Conservation (phyloP, 2,329 filamentous ascomycete species). For the Helotiales sp. region DNA sequence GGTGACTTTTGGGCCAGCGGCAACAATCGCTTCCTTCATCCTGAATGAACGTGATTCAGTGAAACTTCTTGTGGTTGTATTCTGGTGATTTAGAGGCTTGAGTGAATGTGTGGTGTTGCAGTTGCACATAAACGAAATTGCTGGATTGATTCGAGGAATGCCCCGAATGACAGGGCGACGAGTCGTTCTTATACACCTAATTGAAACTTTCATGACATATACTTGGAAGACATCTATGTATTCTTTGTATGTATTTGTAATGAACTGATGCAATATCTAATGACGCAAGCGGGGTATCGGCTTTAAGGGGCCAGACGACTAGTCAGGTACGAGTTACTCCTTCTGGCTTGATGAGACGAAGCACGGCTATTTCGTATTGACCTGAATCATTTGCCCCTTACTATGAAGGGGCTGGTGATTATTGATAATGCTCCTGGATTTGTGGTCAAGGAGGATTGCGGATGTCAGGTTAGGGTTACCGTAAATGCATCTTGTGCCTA, state of each 20-base stretch:
- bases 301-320: not conserved
- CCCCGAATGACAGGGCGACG: not conserved
- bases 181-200: not conserved
- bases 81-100: not conserved
- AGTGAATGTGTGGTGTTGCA: not conserved
- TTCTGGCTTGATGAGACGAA: not conserved
- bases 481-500: no score
- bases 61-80: not conserved
- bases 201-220: not conserved
- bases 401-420: no score
- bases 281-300: conserved; percentile 2
- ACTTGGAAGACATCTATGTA: not conserved
- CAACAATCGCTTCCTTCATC: conserved; percentile 36
- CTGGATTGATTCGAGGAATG: not conserved
- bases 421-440: no score
- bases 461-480: no score
- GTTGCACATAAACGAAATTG: not conserved
- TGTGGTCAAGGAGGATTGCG: no score
- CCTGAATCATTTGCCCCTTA: no score
- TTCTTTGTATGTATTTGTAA: not conserved
- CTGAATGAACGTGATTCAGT: not conserved
- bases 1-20: conserved; percentile 28
- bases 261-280: not conserved
- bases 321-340: not conserved
- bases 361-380: no score